phyloP scores from a whole-genome alignment of 805 yeast genomes.

The Metschnikowia koreensis region DNA sequence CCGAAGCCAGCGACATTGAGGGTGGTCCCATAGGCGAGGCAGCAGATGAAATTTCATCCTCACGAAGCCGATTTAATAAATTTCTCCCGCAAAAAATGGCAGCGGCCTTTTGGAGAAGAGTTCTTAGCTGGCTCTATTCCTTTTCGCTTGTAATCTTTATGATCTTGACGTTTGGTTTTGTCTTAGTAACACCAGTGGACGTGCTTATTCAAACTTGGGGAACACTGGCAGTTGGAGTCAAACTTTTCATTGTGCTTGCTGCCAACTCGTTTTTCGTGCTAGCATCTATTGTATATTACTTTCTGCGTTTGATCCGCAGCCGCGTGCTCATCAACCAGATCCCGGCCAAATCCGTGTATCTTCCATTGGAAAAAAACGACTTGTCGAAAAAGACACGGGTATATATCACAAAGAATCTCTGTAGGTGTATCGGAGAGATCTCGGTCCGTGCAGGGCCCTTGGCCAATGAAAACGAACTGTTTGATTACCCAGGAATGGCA shows the following conservation, averaged over 20 bases:
- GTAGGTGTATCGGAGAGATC: slow-evolving; percentile 29
- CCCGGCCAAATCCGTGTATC: slow-evolving; percentile 60
- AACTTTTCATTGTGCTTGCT: slow-evolving; percentile 75
- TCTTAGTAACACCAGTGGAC: slow-evolving; percentile 77
- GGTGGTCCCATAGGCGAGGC: background rate
- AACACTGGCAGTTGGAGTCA: slow-evolving; percentile 62
- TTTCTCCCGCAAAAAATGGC: slow-evolving; percentile 16
- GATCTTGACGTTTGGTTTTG: slow-evolving; percentile 47
- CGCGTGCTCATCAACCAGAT: slow-evolving; percentile 66
- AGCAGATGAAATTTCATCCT: background rate
- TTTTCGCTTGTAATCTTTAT: slow-evolving; percentile 42
- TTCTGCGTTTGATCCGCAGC: slow-evolving; percentile 57
- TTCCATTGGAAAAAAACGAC: slow-evolving; percentile 57
- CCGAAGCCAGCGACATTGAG: background rate
- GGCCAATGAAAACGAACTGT: slow-evolving; percentile 19
- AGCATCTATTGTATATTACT: slow-evolving; percentile 48
- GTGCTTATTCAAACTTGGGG: slow-evolving; percentile 59
- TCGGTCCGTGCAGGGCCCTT: slow-evolving; percentile 38
- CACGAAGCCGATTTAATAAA: background rate
- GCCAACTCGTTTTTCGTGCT: slow-evolving; percentile 63
- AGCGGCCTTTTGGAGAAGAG: slow-evolving; percentile 19
- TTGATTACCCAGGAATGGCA: slow-evolving; percentile 40
- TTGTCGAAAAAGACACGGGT: slow-evolving; percentile 34
- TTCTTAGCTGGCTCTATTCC: slow-evolving; percentile 44
- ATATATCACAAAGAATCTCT: slow-evolving; percentile 26